Base-by-base conservation (phyloP, 2,329 filamentous ascomycete species). In the Fusarium duplospermum region DNA sequence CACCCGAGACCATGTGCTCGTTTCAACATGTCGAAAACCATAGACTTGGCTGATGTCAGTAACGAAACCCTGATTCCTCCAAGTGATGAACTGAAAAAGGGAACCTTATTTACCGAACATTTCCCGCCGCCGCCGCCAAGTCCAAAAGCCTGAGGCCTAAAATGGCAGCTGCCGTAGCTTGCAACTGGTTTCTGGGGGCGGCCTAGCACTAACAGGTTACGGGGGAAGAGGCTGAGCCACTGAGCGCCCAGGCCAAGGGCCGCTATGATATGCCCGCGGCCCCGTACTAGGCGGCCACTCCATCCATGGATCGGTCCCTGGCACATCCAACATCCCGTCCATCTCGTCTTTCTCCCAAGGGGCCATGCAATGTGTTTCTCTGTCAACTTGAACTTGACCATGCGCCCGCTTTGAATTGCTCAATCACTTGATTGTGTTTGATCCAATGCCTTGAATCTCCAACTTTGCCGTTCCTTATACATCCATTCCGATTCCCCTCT, bases 331-430 rank as follows among this genome's bases (percentile, higher is more conserved):
- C 73, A 77, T 76, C 68, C 67, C 68, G 31, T 71, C 67, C 68
- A n/a, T 61, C 73, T 74, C 13, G 40, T 22, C 40, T 45, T 50
- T 31, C 47, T 69, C 62, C 74, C 70, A 78, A 78, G 76, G 73
- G 69, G 75, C 75, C 71, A 76, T 74, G 75, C 75, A 67, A 75
- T 76, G 69, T 76, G 76, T 77, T 77, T 77, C 71, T 77, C 67
- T 64, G 62, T 77, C 72, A 70, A 77, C 67, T 72, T 61, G 66
- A 76, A 77, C 67, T 72, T 61, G 66, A 76, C 71, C 57, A 78
- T 79, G 76, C 76, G 73, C 71, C 67, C 56, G 60, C 67, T 72
- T 42, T 79, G 68, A 79, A 74, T 67, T 69, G n/a, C 61, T 70
- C 68, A 68, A 60, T 62, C 74, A 72, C 67, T 72, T 68, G 69